Base-by-base conservation (phyloP, 208 protist genomes). In the Leishmania martiniquensis region DNA sequence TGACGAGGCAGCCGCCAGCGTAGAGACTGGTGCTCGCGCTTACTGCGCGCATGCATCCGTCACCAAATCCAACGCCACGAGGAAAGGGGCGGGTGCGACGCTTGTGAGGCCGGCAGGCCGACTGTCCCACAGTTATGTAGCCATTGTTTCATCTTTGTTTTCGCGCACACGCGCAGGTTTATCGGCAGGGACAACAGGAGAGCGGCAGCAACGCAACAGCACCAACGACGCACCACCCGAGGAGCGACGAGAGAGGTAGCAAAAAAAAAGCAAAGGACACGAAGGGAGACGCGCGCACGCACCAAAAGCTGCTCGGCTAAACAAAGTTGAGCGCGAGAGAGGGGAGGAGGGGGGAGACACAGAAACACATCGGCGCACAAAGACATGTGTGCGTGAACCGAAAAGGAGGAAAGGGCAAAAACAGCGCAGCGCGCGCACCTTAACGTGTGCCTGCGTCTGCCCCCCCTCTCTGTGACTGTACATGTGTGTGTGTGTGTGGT, bases 171-270 rank as follows among this genome's bases (percentile, higher is more conserved):
- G n/a, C 17, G 45, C 63, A 68, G 7, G 17, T 47, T 17, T 20
- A 47, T 2, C 5, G 52, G 12, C 3, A 3, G 9, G 4, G 29
- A 57, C 22, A 9, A 20, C 17, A 25, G 22, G 52, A 37, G 57
- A 39, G 57, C 32, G 57, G 57, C 57, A 37, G 57, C 57, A 63
- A 63, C 57, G 29, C 57, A 63, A 63, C n/a, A 63, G 57, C 29
- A 32, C 25, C 32, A 29, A 1, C 29, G 22, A 57, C 22, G 37
- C 25, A 37, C 57, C 57, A 15, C 12, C 15, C 29, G 57, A 37
- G 37, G 57, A 29, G 20, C 57, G 37, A 6, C 29, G 4, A 37
- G 15, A 13, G 13, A 63, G 57, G 32, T 29, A 32, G 57, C 57
- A 63, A 47, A 37, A 6, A 37, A n/a, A 7, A 15, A n/a, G n/a